These are phyloP conservation scores for Cladophialophora immunda DNA, from an alignment of 2,329 filamentous ascomycete genomes.

Conservation along the genomic window DNA sequence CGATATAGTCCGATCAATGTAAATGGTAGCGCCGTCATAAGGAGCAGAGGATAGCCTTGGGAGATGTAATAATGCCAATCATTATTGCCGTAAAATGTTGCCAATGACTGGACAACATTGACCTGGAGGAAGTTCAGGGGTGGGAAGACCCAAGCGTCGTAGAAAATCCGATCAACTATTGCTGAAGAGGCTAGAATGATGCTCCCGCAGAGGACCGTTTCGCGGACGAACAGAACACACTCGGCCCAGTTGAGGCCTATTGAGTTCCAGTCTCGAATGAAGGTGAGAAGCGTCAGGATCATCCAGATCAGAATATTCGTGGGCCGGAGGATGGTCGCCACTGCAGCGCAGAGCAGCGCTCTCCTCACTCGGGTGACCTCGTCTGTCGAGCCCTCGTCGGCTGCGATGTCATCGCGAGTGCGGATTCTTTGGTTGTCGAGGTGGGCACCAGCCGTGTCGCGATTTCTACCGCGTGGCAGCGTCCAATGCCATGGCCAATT, in stretches of 20 bases:
- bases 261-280: conserved; percentile 16
- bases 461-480: conserved; percentile 42
- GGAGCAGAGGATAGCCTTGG: conserved; percentile 86
- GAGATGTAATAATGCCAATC: conserved; percentile 92
- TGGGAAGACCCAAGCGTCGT: conserved; percentile 86
- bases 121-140: conserved; percentile 87
- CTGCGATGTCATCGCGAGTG: conserved; percentile 48
- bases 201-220: conserved; percentile 70
- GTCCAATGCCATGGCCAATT: conserved; percentile 87
- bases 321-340: conserved; percentile 85
- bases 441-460: not conserved
- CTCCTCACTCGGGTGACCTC: conserved; percentile 56
- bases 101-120: conserved; percentile 86
- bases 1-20: conserved; percentile 70
- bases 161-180: conserved; percentile 78
- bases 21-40: conserved; percentile 85
- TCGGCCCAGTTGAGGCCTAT: conserved; percentile 23
- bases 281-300: conserved; percentile 59
- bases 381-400: conserved; percentile 42
- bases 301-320: conserved; percentile 91
- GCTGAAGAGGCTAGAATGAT: conserved; percentile 70
- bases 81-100: conserved; percentile 91
- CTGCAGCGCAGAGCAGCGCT: conserved; percentile 77
- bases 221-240: conserved; percentile 60
- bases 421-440: conserved; percentile 48